Percentiles rank a stretch among this genome's conserved stretches.
These are phyloP conservation scores for Suillus lakei DNA, from an alignment of 768 basidiomycete species.

Conservation along the genomic window DNA sequence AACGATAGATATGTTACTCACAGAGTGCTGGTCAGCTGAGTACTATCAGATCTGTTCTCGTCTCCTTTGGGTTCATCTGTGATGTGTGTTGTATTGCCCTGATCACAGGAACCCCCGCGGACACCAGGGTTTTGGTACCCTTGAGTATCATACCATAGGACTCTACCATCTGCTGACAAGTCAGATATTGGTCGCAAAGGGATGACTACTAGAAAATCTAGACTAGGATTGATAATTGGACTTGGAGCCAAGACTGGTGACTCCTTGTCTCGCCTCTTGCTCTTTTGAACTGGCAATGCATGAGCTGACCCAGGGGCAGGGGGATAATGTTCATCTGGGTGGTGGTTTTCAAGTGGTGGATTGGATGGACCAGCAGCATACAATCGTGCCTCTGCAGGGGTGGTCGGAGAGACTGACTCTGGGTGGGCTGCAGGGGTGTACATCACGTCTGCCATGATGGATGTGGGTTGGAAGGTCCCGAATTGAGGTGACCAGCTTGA, in stretches of 20 bases:
- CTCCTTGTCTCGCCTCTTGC: constrained; percentile 42
- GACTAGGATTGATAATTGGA: constrained; percentile 30
- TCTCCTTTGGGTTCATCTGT: too few relatives aligned
- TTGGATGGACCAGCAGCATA: constrained; percentile 30
- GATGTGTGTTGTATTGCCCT: too few relatives aligned
- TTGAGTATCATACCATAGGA: constrained; percentile 50
- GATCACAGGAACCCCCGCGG: constrained; percentile 23
- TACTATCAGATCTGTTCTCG: not conserved
- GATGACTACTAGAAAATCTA: constrained; percentile 39
- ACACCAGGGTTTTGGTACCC: constrained; percentile 34
- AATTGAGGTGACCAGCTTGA: constrained; percentile 41
- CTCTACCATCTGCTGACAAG: constrained; percentile 42
- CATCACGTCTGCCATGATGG: constrained; percentile 38
- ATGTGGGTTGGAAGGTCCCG: constrained; percentile 38
- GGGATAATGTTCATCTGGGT: constrained; percentile 37
- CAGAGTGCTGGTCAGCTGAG: too few relatives aligned
- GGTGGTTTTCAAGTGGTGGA: constrained; percentile 35
- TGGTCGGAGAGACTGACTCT: constrained; percentile 32
- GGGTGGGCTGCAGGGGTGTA: constrained; percentile 38
- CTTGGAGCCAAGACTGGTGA: constrained; percentile 30
- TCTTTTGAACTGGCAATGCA: constrained; percentile 35
- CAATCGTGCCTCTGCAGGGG: constrained; percentile 35
- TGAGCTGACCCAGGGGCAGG: constrained; percentile 29
- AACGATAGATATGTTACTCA: too few relatives aligned
- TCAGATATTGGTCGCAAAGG: constrained; percentile 14